Base-by-base conservation (phyloP, 805 yeast genomes). In the Helenozyma baotianmanensis region DNA sequence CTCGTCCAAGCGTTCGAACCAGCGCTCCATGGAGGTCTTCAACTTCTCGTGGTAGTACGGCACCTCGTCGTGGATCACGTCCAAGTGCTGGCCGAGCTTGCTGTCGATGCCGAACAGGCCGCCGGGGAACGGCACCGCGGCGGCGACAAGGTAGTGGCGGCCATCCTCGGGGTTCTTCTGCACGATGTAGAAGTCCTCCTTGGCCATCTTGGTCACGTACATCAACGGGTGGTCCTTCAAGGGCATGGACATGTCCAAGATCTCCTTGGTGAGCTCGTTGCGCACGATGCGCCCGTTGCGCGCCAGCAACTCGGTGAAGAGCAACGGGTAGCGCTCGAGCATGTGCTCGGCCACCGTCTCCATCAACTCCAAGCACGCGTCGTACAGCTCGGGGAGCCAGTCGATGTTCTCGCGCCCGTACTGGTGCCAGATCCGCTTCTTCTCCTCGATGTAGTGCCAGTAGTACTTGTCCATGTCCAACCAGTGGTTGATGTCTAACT, bases 41-140 rank as follows among this genome's bases (percentile, higher is more conserved):
- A 81, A 62, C 50, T 80, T 80, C 33, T 73, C 76, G 45, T 75
- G 67, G 48, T 81, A 81, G 53, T 80, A 78, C 4, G 89, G 89
- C 36, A 81, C 89, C 6, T 70, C 78, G 9, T 68, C 68, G 46
- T 82, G 88, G 40, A 82, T 82, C 9, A 67, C 62, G 54, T 81
- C 86, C 29, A 81, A 54, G 33, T 70, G 72, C 47, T 67, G 70
- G 14, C 88, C 88, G 29, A 82, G 45, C 43, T 80, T 81, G 36
- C 68, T 50, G 43, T 64, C 53, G 34, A 81, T 74, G 35, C 80
- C 81, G 56, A 82, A 81, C 1, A 80, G 74, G 4, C 88, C 88
- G 29, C 89, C 89, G 3, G 88, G 87, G 54, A 81, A 80, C 5
- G 87, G 86, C 23, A 81, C 88, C 1, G 82, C 86, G 4, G 83